A percentile compares a stretch with the other conserved stretches of the same genome.
Conservation (phyloP, 495 filamentous ascomycete species). For the Penicillium nucicola region DNA sequence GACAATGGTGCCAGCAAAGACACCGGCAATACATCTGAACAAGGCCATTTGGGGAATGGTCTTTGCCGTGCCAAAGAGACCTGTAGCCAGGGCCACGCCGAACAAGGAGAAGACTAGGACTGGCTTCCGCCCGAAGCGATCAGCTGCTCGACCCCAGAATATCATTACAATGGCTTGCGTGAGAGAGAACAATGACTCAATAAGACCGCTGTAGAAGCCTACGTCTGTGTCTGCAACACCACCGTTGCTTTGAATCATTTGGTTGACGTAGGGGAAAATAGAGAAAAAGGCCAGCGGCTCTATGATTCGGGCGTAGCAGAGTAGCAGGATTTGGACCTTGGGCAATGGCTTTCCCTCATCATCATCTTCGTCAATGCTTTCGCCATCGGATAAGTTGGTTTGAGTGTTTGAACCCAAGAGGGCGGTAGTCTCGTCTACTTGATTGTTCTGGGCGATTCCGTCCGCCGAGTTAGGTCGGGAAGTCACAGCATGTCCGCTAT, state of each 20-base stretch:
- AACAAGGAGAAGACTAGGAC: conserved; percentile 59
- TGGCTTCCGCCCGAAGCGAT: conserved; percentile 64
- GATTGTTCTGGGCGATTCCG: conserved; percentile 2
- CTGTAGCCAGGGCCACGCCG: conserved; percentile 54
- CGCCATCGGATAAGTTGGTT: background rate
- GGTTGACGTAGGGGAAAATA: conserved; percentile 72
- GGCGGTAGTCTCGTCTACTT: conserved; percentile 19
- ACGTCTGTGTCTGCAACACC: conserved; percentile 53
- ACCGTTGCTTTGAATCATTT: conserved; percentile 64
- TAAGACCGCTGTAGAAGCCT: conserved; percentile 69
- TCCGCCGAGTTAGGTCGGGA: background rate
- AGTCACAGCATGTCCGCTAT: background rate
- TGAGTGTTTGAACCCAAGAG: conserved; percentile 10
- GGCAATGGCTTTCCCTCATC: conserved; percentile 47
- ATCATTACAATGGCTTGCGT: conserved; percentile 62
- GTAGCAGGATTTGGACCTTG: conserved; percentile 54
- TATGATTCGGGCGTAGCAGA: conserved; percentile 66
- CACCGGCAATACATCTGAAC: conserved; percentile 60
- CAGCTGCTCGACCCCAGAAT: conserved; percentile 62
- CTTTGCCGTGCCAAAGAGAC: conserved; percentile 59
- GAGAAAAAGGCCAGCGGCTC: conserved; percentile 73
- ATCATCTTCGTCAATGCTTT: background rate
- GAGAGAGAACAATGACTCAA: conserved; percentile 68
- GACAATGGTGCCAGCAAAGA: conserved; percentile 66
- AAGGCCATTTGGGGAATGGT: conserved; percentile 64